Percentiles rank a stretch among this genome's conserved stretches.
These are phyloP conservation scores for Cenococcum geophilum DNA, from an alignment of 495 filamentous ascomycete genomes.

Conservation along the genomic window DNA sequence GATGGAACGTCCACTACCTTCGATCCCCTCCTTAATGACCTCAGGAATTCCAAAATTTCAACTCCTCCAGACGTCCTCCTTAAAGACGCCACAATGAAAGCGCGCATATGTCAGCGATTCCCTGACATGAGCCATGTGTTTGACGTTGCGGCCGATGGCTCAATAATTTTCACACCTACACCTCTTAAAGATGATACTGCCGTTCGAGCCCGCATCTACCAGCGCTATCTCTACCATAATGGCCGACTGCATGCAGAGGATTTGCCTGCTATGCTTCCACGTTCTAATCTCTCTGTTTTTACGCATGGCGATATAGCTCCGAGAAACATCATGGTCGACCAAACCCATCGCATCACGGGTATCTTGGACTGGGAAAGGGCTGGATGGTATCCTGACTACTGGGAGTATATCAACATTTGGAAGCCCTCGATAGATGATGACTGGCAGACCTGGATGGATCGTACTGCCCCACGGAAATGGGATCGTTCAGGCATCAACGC, in stretches of 20 bases:
- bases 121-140: no score
- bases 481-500: slow-evolving; percentile 42
- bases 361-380: slow-evolving; percentile 46
- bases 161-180: no score
- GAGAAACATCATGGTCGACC: neutral
- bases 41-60: neutral
- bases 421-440: slow-evolving; percentile 35
- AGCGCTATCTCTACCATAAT: neutral
- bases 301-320: neutral
- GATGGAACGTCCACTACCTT: neutral
- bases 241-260: neutral
- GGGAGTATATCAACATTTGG: slow-evolving; percentile 47
- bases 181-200: neutral
- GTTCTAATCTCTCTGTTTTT: neutral
- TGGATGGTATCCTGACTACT: slow-evolving; percentile 48
- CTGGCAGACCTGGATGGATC: slow-evolving; percentile 42
- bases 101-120: no score
- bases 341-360: slow-evolving; percentile 31
- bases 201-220: neutral
- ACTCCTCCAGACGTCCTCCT: no score
- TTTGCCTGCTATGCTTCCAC: neutral
- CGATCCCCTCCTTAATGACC: neutral
- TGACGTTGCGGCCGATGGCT: no score
- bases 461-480: slow-evolving; percentile 40
- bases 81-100: no score